These are phyloP conservation scores for Claviceps fusiformis DNA, from an alignment of 2,329 filamentous ascomycete species.

Conservation along the genomic window DNA sequence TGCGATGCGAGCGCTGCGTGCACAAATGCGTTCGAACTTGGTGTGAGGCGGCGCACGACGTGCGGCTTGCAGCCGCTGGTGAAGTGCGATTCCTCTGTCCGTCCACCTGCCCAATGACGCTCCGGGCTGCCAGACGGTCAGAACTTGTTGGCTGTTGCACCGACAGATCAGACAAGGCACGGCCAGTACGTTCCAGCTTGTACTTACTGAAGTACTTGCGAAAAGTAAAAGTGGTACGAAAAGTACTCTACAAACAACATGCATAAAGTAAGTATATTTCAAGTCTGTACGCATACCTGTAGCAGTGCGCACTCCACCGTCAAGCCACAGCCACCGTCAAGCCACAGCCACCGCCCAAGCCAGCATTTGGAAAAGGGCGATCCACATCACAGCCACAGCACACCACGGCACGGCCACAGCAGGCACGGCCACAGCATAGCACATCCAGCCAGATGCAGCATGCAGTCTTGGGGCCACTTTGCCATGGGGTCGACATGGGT, in stretches of 20 bases:
- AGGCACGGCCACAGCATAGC: too few relatives aligned
- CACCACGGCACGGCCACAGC: not conserved
- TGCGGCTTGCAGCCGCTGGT: conserved; percentile 5
- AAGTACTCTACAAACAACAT: too few relatives aligned
- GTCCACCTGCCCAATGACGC: not conserved
- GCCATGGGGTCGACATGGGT: not conserved
- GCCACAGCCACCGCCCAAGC: not conserved
- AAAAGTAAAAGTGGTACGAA: not conserved
- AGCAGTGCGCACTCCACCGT: too few relatives aligned
- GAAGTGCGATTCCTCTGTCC: not conserved
- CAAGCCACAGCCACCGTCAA: not conserved
- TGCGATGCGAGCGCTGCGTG: not conserved
- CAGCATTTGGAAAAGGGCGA: not conserved
- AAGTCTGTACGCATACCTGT: too few relatives aligned
- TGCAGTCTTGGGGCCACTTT: conserved; percentile 5
- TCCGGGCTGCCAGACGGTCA: not conserved
- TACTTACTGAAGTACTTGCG: too few relatives aligned
- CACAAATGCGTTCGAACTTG: not conserved
- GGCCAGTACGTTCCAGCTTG: not conserved
- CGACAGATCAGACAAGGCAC: not conserved
- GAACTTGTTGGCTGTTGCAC: not conserved
- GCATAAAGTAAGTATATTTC: too few relatives aligned
- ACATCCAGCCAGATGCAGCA: conserved; percentile 3
- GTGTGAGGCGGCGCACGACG: conserved; percentile 1
- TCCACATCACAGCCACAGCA: not conserved